Conservation (phyloP, 75 land plant species). For the Cupressus sempervirens region DNA sequence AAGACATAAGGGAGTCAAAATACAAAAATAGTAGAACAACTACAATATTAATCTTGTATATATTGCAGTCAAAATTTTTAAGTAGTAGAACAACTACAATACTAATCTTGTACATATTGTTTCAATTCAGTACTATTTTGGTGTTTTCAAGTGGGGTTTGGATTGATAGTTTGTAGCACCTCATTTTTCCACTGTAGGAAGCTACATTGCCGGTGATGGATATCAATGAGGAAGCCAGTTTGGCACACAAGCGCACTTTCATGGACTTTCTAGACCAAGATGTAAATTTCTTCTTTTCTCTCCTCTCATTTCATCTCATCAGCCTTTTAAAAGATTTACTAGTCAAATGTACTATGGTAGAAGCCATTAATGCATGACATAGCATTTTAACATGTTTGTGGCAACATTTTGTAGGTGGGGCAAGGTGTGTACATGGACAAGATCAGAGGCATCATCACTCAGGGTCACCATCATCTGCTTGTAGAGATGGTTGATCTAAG, state of each 20-base stretch:
- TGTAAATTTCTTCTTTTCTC: conserved; percentile 23
- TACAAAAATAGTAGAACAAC: too few species aligned
- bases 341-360: too few species aligned
- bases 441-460: conserved; percentile 52
- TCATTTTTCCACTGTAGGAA: neutral
- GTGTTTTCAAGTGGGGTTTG: neutral
- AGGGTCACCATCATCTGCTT: conserved; percentile 62
- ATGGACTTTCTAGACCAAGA: conserved; percentile 84
- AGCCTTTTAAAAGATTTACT: neutral
- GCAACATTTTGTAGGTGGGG: too few species aligned
- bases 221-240: conserved; percentile 50
- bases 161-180: neutral
- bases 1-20: too few species aligned
- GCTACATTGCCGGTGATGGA: conserved; percentile 45
- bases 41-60: too few species aligned
- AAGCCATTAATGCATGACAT: neutral
- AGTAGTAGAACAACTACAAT: too few species aligned
- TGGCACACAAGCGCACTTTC: conserved; percentile 73
- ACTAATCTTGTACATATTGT: too few species aligned
- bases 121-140: neutral
- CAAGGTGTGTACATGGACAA: too few species aligned
- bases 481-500: conserved; percentile 79
- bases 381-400: neutral
- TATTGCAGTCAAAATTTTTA: too few species aligned
- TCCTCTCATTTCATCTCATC: neutral